These are phyloP conservation scores for Hura crepitans DNA, from an alignment of 441 rosid genomes.

Conservation along the genomic window DNA sequence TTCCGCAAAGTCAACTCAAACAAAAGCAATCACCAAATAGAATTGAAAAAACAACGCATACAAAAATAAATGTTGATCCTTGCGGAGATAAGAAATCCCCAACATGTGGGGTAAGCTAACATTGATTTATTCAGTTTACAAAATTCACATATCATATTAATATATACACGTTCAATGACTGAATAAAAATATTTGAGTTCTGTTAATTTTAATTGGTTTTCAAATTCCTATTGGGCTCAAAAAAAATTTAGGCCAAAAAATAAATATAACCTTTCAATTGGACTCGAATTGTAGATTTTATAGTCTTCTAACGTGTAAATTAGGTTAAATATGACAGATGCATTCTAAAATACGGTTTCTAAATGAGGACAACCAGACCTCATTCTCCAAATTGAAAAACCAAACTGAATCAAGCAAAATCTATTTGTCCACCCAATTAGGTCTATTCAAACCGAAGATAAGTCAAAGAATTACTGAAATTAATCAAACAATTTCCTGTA, in stretches of 20 bases:
- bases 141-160: not conserved
- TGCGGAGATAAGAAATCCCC: not conserved
- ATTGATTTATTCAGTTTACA: no score
- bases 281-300: no score
- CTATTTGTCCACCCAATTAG: no score
- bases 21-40: not conserved
- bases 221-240: no score
- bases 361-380: no score
- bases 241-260: no score
- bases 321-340: no score
- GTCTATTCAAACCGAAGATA: not conserved
- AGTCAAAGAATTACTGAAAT: not conserved
- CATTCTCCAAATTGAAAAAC: not conserved
- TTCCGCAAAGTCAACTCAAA: not conserved
- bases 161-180: not conserved
- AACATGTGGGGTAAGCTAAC: not conserved
- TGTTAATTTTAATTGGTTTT: not conserved
- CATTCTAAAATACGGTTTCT: no score
- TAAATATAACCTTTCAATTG: no score
- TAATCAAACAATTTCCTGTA: not conserved
- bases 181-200: not conserved
- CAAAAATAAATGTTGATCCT: slow-evolving; percentile 3
- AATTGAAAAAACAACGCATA: not conserved
- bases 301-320: no score
- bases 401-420: no score